phyloP scores from a whole-genome alignment of 148 eudicot genomes.

The Diospyros kaki region DNA sequence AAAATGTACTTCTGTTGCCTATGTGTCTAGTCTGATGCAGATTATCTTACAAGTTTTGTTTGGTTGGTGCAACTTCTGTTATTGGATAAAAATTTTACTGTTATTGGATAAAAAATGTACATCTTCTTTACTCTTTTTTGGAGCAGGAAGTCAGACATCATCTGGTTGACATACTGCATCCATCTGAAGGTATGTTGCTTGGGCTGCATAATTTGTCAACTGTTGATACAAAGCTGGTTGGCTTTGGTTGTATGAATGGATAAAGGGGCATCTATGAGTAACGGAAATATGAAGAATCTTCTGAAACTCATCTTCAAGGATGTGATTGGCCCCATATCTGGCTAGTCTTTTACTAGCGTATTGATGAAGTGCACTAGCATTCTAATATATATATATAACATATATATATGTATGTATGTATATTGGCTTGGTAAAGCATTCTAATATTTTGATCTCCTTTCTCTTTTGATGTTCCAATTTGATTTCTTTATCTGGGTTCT shows the following conservation, averaged over 20 bases:
- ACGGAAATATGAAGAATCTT: neutral
- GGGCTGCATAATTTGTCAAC: neutral
- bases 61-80: neutral
- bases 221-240: neutral
- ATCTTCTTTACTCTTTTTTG: neutral
- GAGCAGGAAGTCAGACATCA: constrained; percentile 88
- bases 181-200: constrained; percentile 71
- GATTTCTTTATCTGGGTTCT: neutral
- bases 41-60: neutral
- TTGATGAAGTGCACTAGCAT: no score
- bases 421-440: no score
- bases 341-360: no score
- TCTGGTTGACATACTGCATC: constrained; percentile 83
- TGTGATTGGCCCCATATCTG: neutral
- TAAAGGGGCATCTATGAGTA: neutral
- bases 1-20: neutral
- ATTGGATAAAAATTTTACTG: no score
- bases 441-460: neutral
- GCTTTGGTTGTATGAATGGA: neutral
- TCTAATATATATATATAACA: no score
- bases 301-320: neutral
- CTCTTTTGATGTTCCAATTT: neutral
- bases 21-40: neutral
- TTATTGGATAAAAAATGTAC: no score
- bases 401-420: no score